These are phyloP conservation scores for Penicillium nordicum DNA, from an alignment of 2,329 filamentous ascomycete species.

Conservation along the genomic window DNA sequence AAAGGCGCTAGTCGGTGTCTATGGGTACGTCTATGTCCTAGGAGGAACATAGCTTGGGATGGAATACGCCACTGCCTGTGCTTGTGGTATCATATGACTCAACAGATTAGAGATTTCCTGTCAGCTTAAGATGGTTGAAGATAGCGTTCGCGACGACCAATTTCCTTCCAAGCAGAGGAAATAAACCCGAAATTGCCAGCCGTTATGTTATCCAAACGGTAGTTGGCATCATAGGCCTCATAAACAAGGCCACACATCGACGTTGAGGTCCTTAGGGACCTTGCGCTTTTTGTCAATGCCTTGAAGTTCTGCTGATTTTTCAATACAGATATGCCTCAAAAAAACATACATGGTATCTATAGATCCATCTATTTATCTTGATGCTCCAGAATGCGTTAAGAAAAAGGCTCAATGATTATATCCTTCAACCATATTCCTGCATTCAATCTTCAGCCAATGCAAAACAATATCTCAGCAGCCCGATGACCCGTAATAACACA, in stretches of 20 bases:
- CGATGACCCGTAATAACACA: neutral
- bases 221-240: neutral
- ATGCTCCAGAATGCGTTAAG: neutral
- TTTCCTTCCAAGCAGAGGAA: too few species aligned
- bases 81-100: too few species aligned
- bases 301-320: constrained; percentile 1
- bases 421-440: neutral
- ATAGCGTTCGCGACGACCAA: too few species aligned
- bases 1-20: too few species aligned
- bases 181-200: neutral
- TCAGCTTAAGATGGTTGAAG: too few species aligned
- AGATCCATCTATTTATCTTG: neutral
- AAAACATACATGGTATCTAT: neutral
- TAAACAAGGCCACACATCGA: constrained; percentile 21
- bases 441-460: neutral
- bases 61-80: too few species aligned
- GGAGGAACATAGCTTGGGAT: too few species aligned
- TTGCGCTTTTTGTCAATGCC: neutral
- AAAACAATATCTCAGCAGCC: neutral
- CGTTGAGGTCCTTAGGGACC: constrained; percentile 42
- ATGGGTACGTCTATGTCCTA: too few species aligned
- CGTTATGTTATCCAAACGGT: neutral
- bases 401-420: neutral
- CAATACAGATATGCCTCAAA: constrained; percentile 29
- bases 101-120: too few species aligned